Conservation (phyloP, 139 green algal species). For the Diplosphaera chodatii region DNA sequence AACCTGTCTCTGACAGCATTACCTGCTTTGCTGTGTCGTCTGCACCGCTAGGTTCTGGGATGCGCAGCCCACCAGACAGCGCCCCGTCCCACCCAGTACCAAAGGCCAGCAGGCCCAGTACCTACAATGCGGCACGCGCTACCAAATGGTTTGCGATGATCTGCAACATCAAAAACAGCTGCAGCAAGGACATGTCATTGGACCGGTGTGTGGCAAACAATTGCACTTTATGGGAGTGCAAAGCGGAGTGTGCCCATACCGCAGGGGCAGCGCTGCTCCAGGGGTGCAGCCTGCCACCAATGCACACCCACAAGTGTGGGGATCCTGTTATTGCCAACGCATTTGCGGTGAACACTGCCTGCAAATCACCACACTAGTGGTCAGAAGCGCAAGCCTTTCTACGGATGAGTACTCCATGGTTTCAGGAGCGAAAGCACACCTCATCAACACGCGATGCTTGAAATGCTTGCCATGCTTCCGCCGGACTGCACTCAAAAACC, state of each 20-base stretch:
- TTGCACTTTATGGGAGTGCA: no score
- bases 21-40: neutral
- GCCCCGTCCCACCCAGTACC: constrained; percentile 32
- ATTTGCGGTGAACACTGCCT: neutral
- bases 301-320: constrained; percentile 33
- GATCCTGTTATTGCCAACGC: neutral
- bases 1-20: no score
- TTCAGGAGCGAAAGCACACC: no score
- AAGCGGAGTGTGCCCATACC: neutral
- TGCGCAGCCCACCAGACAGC: neutral
- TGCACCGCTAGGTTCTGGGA: neutral
- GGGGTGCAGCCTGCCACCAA: constrained; percentile 41
- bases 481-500: neutral
- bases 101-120: constrained; percentile 51
- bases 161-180: no score
- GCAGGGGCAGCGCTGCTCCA: constrained; percentile 38
- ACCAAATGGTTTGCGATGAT: no score
- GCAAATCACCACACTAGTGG: no score
- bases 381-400: no score
- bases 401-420: no score
- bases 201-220: no score
- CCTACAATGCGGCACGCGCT: no score
- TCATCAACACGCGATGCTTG: neutral
- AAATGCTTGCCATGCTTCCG: neutral
- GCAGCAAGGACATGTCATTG: no score